These are phyloP conservation scores for Beauveria varroae DNA, from an alignment of 2,329 filamentous ascomycete genomes.

Conservation along the genomic window DNA sequence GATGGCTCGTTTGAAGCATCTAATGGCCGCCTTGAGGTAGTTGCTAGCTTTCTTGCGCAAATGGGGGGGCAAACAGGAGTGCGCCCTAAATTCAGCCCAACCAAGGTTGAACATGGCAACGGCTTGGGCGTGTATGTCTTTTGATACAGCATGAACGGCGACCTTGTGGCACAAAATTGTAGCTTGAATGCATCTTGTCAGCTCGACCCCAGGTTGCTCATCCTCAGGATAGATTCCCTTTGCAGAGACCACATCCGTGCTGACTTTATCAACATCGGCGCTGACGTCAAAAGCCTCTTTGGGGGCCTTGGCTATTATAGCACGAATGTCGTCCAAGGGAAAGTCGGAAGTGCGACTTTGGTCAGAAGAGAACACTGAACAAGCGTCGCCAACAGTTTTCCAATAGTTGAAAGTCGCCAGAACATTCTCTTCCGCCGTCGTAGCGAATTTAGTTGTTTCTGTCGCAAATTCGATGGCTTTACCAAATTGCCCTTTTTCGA, in stretches of 20 bases:
- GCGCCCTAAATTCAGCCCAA: conserved; percentile 83
- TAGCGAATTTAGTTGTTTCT: conserved; percentile 62
- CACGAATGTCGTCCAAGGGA: conserved; percentile 48
- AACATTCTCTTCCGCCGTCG: conserved; percentile 50
- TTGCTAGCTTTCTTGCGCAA: conserved; percentile 52
- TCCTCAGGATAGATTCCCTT: conserved; percentile 38
- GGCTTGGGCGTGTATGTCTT: conserved; percentile 79
- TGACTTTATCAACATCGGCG: conserved; percentile 60
- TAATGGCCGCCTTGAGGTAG: conserved; percentile 73
- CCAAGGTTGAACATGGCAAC: conserved; percentile 97
- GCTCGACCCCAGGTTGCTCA: conserved; percentile 39
- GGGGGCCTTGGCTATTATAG: conserved; percentile 49
- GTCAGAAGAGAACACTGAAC: conserved; percentile 72
- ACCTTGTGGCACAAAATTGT: conserved; percentile 82
- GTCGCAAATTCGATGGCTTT: conserved; percentile 66
- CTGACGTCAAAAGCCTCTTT: conserved; percentile 54
- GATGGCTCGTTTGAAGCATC: conserved; percentile 91
- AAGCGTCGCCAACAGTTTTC: conserved; percentile 87
- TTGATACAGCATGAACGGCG: conserved; percentile 63
- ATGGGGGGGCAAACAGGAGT: conserved; percentile 52
- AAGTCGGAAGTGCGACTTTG: conserved; percentile 59
- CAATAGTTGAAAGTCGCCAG: conserved; percentile 83
- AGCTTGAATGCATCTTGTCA: conserved; percentile 57
- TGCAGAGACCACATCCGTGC: conserved; percentile 36
- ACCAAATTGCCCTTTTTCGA: conserved; percentile 81